Base-by-base conservation (phyloP, 2,329 filamentous ascomycete species). In the Eurotiales sp. region DNA sequence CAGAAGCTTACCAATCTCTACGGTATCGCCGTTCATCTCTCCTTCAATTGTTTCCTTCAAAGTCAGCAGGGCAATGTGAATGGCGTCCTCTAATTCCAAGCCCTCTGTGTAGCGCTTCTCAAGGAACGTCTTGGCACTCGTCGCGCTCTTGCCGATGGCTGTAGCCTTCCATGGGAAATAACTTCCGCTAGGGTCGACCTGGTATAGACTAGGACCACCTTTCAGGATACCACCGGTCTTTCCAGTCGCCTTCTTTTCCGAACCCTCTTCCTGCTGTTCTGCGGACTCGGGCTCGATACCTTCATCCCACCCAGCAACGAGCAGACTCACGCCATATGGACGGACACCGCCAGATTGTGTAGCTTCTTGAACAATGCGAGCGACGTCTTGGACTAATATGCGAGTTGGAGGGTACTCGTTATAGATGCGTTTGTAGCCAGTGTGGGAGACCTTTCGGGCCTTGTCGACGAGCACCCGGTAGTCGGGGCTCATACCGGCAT, bases 121-220 rank as follows among this genome's bases (percentile, higher is more conserved):
- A 69, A 99, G 75, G 77, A 99, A 99, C 0, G 93, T 99, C 84
- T 99, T 99, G 51, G 93, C 93, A 65, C 90, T 95, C 36, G 93
- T 96, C 48, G 93, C 93, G 68, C 91, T 95, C 83, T 99, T 99
- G 66, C 93, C 93, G 66, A 99, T 99, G 47, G 93, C 93, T 44
- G 93, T 99, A 37, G 93, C 93, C 80, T 99, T 99, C 93, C 93
- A 99, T 3, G 93, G 93, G 72, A 96, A 99, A 72, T 99, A 99
- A 71, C 89, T 95, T 61, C 93, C 93, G 59, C 90, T 96, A n/a
- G 93, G 93, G 69, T 99, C 93, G 61, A 99, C 93, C 77, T 99
- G 92, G 77, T 99, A 99, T 68, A 99, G 76, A 81, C 95, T 96
- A 43, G 93, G 93, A 5, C 93, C 92, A 46, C 93, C 92, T 78